Evolutionary conservation across 768 basidiomycete species (phyloP).

Genomic region (Phlebiopsis flavidoalba): DNA sequence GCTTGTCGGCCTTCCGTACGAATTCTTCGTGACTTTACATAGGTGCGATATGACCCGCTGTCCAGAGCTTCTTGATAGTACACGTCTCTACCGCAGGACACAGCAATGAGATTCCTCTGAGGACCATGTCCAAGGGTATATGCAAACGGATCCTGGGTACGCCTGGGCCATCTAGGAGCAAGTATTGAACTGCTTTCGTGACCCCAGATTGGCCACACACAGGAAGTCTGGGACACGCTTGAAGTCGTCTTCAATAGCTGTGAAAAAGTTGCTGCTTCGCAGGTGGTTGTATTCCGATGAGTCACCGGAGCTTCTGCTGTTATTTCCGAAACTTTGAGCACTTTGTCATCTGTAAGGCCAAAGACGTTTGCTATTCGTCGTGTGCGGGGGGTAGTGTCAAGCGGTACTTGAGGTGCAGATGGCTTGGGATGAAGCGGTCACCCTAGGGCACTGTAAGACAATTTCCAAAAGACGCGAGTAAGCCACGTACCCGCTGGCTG

Average conservation of each 20-base stretch:
- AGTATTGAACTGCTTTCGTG: slow-evolving; percentile 49
- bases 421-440: slow-evolving; percentile 57
- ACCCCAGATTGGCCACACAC: slow-evolving; percentile 51
- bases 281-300: slow-evolving; percentile 42
- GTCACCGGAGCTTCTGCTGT: slow-evolving; percentile 26
- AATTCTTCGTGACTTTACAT: slow-evolving; percentile 31
- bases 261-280: slow-evolving; percentile 46
- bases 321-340: slow-evolving; percentile 50
- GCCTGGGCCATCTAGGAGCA: slow-evolving; percentile 62
- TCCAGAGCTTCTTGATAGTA: slow-evolving; percentile 58
- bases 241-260: slow-evolving; percentile 39
- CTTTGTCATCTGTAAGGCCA: slow-evolving; percentile 50
- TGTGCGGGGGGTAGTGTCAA: slow-evolving; percentile 63
- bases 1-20: slow-evolving; percentile 36
- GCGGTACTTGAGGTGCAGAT: slow-evolving; percentile 45
- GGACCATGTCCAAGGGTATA: slow-evolving; percentile 66
- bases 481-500: slow-evolving; percentile 22
- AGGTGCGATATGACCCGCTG: slow-evolving; percentile 46
- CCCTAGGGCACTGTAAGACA: slow-evolving; percentile 31
- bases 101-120: slow-evolving; percentile 50
- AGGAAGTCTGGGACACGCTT: slow-evolving; percentile 37
- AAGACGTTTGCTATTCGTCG: slow-evolving; percentile 59
- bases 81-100: slow-evolving; percentile 53
- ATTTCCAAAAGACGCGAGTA: neutral
- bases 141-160: slow-evolving; percentile 49